These are phyloP conservation scores for Trichoderma simmonsii DNA, from an alignment of 2,329 filamentous ascomycete genomes.

Conservation along the genomic window DNA sequence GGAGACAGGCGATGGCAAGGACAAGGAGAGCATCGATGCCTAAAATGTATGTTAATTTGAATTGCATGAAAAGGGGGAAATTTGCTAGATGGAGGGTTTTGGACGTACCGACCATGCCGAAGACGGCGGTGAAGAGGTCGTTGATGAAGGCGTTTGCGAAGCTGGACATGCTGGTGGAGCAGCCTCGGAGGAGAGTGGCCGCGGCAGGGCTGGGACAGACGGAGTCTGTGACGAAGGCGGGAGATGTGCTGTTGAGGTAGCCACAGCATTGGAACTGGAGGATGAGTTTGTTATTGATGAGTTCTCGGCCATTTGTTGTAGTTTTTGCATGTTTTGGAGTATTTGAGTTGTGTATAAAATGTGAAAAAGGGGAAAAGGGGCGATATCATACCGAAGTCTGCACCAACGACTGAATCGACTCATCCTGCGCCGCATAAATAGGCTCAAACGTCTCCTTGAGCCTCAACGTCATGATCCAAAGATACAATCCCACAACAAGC, in stretches of 20 bases:
- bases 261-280: conserved; percentile 76
- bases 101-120: conserved; percentile 67
- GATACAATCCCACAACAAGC: conserved; percentile 60
- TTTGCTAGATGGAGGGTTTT: background rate
- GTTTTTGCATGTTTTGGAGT: background rate
- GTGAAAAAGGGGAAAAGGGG: background rate
- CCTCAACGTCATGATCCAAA: conserved; percentile 72
- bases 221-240: conserved; percentile 66
- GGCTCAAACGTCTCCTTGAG: conserved; percentile 60
- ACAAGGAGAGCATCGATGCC: conserved; percentile 65
- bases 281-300: background rate
- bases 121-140: conserved; percentile 73
- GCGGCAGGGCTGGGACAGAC: conserved; percentile 68
- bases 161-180: conserved; percentile 62
- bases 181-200: conserved; percentile 68
- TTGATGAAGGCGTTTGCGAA: conserved; percentile 72
- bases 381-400: conserved; percentile 60
- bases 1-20: conserved; percentile 68
- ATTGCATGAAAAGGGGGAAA: background rate
- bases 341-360: background rate
- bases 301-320: background rate
- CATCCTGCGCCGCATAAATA: conserved; percentile 58
- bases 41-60: conserved; percentile 23
- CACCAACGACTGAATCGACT: conserved; percentile 62
- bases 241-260: conserved; percentile 68